phyloP scores from a whole-genome alignment of 805 yeast species.

The Yueomyces sinensis region DNA sequence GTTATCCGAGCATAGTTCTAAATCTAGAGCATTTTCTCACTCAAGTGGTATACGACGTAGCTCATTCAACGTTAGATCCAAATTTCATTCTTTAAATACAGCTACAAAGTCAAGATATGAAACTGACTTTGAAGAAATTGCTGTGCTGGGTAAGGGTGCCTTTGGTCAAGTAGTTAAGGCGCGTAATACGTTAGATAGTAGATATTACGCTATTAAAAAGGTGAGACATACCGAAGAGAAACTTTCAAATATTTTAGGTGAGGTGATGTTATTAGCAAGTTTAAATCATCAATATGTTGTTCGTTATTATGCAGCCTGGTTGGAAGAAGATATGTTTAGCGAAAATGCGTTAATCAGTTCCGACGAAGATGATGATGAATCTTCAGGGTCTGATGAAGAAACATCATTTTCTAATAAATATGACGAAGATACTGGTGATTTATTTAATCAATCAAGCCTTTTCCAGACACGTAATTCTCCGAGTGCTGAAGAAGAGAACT shows the following conservation, averaged over 20 bases:
- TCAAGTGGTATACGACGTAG: conserved; percentile 23
- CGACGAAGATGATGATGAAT: conserved; percentile 17
- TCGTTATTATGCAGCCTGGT: conserved; percentile 94
- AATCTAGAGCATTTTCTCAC: conserved; percentile 14
- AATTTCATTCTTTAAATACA: conserved; percentile 22
- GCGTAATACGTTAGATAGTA: conserved; percentile 82
- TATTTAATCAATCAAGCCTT: conserved; percentile 19
- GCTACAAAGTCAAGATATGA: conserved; percentile 55
- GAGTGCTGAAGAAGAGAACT: conserved; percentile 21
- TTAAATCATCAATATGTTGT: conserved; percentile 93
- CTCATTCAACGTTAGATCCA: conserved; percentile 29
- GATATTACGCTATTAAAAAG: conserved; percentile 89
- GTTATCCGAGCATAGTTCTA: conserved; percentile 2
- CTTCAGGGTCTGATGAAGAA: conserved; percentile 9
- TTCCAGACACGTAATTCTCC: conserved; percentile 19
- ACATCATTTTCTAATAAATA: conserved; percentile 4
- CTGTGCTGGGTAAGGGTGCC: conserved; percentile 85
- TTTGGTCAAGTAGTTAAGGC: conserved; percentile 99
- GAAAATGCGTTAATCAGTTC: conserved; percentile 25
- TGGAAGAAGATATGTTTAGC: conserved; percentile 52
- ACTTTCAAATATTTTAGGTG: conserved; percentile 70
- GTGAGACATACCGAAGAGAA: conserved; percentile 73
- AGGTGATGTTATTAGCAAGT: conserved; percentile 83
- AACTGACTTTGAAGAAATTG: conserved; percentile 90
- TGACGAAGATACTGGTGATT: conserved; percentile 3